Percentiles rank a stretch among this genome's conserved stretches.
Evolutionary conservation across 2,329 filamentous ascomycete species (phyloP).

Genomic region (Diplodia sapinea): DNA sequence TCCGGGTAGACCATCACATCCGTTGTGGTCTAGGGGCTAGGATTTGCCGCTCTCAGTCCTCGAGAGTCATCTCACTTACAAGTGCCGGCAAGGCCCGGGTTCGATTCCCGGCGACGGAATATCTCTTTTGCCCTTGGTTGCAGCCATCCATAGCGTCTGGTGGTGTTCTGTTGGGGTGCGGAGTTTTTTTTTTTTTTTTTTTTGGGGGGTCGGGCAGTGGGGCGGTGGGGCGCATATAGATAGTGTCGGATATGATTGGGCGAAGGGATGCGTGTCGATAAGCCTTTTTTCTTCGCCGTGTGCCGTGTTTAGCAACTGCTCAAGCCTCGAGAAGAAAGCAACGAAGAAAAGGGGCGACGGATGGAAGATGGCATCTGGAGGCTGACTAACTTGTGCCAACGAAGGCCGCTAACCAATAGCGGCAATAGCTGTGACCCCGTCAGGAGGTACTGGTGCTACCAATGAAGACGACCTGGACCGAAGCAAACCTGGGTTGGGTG

Average conservation of each 20-base stretch:
- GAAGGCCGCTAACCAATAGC: too few species aligned
- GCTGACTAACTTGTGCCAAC: too few species aligned
- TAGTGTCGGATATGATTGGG: not conserved
- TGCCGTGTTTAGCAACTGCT: not conserved
- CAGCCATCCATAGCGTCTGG: not conserved
- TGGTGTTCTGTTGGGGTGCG: not conserved
- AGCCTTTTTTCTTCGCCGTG: not conserved
- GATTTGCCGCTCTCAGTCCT: slow-evolving; percentile 25
- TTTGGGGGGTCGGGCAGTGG: not conserved
- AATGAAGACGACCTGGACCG: not conserved
- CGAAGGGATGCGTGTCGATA: not conserved
- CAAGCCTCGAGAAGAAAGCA: not conserved
- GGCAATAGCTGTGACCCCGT: not conserved
- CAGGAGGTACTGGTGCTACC: not conserved
- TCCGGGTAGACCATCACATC: slow-evolving; percentile 19
- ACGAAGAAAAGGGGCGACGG: not conserved
- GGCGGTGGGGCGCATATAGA: slow-evolving; percentile 4
- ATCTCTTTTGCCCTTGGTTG: not conserved
- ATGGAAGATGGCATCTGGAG: not conserved
- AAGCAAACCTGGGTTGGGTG: not conserved
- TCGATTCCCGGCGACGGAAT: slow-evolving; percentile 29
- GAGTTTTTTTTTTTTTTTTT: not conserved
- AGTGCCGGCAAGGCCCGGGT: slow-evolving; percentile 29
- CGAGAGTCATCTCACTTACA: slow-evolving; percentile 18
- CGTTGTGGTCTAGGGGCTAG: slow-evolving; percentile 29